phyloP scores from a whole-genome alignment of 495 filamentous ascomycete species.

The Talaromyces stipitatus region DNA sequence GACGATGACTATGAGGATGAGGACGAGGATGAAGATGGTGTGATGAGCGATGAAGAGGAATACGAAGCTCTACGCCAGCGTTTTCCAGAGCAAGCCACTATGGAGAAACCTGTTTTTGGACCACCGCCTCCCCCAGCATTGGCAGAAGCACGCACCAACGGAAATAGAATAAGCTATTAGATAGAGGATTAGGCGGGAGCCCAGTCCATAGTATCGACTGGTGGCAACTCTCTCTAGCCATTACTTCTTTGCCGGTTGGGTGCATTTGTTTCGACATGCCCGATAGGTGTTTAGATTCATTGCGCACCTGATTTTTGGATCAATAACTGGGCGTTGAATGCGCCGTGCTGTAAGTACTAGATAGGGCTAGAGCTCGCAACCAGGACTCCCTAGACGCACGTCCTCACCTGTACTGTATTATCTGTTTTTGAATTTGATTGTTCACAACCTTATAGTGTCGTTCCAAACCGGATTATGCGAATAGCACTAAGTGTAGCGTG shows the following conservation, averaged over 20 bases:
- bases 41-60: constrained; percentile 55
- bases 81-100: constrained; percentile 23
- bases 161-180: constrained; percentile 21
- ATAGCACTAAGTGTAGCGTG: too few species aligned
- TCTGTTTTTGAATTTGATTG: neutral
- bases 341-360: neutral
- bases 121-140: constrained; percentile 50
- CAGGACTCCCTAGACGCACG: neutral
- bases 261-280: too few species aligned
- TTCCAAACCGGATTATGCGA: too few species aligned
- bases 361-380: neutral
- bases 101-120: constrained; percentile 41
- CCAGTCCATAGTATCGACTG: constrained; percentile 17
- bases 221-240: constrained; percentile 26
- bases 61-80: constrained; percentile 43
- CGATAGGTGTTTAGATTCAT: too few species aligned
- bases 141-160: constrained; percentile 37
- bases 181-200: too few species aligned
- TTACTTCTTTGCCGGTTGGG: neutral
- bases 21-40: constrained; percentile 62
- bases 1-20: constrained; percentile 68
- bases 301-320: too few species aligned
- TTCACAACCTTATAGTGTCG: too few species aligned
- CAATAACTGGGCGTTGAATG: too few species aligned
- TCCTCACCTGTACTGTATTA: neutral